phyloP scores from a whole-genome alignment of 129 eudicot species.

The Pseudognaphalium luteoalbum region DNA sequence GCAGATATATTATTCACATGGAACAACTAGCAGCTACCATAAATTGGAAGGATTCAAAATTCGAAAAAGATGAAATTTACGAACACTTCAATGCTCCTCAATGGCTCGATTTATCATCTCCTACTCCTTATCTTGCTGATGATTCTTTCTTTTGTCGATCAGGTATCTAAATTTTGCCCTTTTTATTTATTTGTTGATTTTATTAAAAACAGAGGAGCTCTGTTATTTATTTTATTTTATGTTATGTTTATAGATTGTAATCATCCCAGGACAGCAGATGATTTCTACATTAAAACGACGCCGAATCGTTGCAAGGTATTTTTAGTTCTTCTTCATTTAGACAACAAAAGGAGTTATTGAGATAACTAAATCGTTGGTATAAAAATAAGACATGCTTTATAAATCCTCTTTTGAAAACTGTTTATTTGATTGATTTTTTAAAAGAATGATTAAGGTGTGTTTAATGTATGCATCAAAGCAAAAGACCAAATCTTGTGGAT shows the following conservation, averaged over 20 bases:
- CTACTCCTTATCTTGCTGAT: slow-evolving; percentile 14
- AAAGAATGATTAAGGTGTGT: too few relatives aligned
- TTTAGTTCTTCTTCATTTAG: not conserved
- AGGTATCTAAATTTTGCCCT: slow-evolving; percentile 23
- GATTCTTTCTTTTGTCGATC: slow-evolving; percentile 76
- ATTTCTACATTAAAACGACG: slow-evolving; percentile 41
- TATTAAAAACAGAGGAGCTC: too few relatives aligned
- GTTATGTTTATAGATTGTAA: slow-evolving; percentile 50
- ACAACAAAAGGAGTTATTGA: too few relatives aligned
- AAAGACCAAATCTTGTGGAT: too few relatives aligned
- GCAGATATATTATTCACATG: slow-evolving; percentile 28
- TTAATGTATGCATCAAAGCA: too few relatives aligned
- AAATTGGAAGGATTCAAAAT: slow-evolving; percentile 67
- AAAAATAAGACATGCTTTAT: too few relatives aligned
- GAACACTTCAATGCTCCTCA: slow-evolving; percentile 69
- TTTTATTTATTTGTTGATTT: not conserved
- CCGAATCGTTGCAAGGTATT: slow-evolving; percentile 33
- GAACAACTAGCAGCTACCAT: slow-evolving; percentile 54
- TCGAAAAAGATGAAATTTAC: slow-evolving; percentile 52
- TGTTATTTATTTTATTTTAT: not conserved
- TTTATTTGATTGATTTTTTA: too few relatives aligned
- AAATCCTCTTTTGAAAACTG: too few relatives aligned
- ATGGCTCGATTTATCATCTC: slow-evolving; percentile 53
- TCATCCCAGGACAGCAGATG: slow-evolving; percentile 78
- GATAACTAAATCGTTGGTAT: too few relatives aligned